phyloP scores from a whole-genome alignment of 164 flowering plant species.

The Magnolia sinica region DNA sequence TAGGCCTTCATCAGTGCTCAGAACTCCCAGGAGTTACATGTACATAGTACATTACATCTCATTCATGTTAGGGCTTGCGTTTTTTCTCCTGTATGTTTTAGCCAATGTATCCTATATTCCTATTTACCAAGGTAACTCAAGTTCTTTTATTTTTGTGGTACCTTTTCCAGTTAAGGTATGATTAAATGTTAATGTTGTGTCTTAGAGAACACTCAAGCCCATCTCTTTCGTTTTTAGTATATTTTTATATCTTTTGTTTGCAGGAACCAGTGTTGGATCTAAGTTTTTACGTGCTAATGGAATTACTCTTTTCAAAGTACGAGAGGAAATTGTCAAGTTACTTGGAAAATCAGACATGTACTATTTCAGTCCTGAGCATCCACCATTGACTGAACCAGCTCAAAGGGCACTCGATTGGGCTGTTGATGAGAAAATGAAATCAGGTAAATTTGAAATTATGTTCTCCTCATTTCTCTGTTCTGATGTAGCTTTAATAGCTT shows the following conservation, averaged over 20 bases:
- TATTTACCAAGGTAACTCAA: not conserved
- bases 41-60: not conserved
- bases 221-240: not conserved
- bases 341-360: constrained; percentile 52
- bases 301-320: constrained; percentile 57
- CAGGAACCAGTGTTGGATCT: constrained; percentile 72
- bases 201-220: too few relatives aligned
- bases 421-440: constrained; percentile 66
- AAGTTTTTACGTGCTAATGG: constrained; percentile 64
- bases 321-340: constrained; percentile 59
- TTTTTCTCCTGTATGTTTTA: not conserved
- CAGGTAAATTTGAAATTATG: constrained; percentile 37
- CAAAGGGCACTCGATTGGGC: constrained; percentile 85
- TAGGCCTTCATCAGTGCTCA: not conserved
- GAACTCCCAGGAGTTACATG: not conserved
- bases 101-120: not conserved
- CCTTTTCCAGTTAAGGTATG: not conserved
- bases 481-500: too few relatives aligned
- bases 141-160: not conserved
- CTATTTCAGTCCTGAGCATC: constrained; percentile 57
- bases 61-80: not conserved
- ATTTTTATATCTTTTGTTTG: not conserved
- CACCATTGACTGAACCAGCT: constrained; percentile 77
- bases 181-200: too few relatives aligned
- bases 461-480: not conserved